Conservation (phyloP, 2,329 filamentous ascomycete species). For the Claviceps citrina region DNA sequence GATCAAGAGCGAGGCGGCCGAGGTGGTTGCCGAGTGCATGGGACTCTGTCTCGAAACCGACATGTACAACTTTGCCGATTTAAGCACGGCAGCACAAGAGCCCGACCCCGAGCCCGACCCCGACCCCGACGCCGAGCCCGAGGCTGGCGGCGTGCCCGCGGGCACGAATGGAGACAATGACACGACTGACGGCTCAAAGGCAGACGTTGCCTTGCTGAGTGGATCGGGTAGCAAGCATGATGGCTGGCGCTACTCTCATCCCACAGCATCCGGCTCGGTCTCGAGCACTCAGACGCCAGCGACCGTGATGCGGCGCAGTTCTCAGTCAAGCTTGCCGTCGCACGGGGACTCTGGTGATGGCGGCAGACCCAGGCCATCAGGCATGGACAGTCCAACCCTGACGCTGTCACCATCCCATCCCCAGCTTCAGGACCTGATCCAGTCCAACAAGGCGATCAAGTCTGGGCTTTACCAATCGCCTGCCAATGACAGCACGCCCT, state of each 20-base stretch:
- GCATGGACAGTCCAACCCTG: constrained; percentile 47
- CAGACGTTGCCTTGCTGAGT: constrained; percentile 26
- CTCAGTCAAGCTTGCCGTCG: constrained; percentile 37
- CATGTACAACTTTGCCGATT: constrained; percentile 12
- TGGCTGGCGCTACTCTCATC: constrained; percentile 38
- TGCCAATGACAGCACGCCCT: constrained; percentile 42
- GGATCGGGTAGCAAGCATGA: constrained; percentile 24
- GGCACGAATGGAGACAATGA: constrained; percentile 13
- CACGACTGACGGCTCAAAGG: constrained; percentile 18
- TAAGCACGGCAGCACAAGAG: constrained; percentile 6
- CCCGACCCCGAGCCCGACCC: constrained; percentile 9
- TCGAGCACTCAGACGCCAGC: constrained; percentile 24
- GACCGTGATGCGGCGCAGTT: constrained; percentile 24
- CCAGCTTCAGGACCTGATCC: constrained; percentile 44
- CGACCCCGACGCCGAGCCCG: no score
- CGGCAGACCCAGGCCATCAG: constrained; percentile 20
- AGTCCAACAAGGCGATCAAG: constrained; percentile 43
- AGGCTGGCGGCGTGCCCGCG: constrained; percentile 8
- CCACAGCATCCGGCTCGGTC: constrained; percentile 31
- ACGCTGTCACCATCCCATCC: constrained; percentile 34
- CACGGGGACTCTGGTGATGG: constrained; percentile 31
- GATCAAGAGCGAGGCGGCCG: constrained; percentile 64
- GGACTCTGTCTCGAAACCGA: constrained; percentile 36
- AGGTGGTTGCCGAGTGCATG: constrained; percentile 68
- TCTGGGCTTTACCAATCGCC: constrained; percentile 39